A percentile compares a stretch with the other conserved stretches of the same genome.
phyloP scores from a whole-genome alignment of 306 rosid species.

The Senna siamea region DNA sequence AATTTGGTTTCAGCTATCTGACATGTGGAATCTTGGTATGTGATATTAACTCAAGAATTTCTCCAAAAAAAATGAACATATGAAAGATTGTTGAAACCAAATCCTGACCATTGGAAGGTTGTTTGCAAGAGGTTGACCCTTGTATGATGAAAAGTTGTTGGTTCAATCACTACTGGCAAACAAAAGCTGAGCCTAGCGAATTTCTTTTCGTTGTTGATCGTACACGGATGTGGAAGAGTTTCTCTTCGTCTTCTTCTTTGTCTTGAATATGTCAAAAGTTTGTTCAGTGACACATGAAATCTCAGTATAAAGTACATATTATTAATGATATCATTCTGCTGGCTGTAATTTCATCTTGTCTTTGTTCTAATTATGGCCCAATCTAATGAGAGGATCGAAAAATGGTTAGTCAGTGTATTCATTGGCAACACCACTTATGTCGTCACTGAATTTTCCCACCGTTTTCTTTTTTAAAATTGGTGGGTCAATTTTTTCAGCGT shows the following conservation, averaged over 20 bases:
- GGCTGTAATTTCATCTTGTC: background rate
- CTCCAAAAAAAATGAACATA: background rate
- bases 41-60: background rate
- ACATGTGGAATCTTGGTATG: too few relatives aligned
- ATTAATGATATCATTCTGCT: background rate
- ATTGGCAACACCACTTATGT: too few relatives aligned
- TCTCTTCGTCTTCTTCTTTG: background rate
- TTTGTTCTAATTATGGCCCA: background rate
- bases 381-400: background rate
- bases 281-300: constrained; percentile 3
- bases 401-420: background rate
- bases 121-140: background rate
- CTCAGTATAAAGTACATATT: constrained; percentile 27
- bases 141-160: background rate
- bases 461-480: too few relatives aligned
- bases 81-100: background rate
- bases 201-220: constrained; percentile 2
- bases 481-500: too few relatives aligned
- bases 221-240: background rate
- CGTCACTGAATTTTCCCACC: too few relatives aligned
- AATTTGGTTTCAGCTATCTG: too few relatives aligned
- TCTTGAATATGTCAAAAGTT: background rate
- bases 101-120: background rate
- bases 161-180: constrained; percentile 2
- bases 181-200: constrained; percentile 20